Evolutionary conservation across 176 grass and related monocot species (phyloP).

Genomic region (Triticum dicoccoides): DNA sequence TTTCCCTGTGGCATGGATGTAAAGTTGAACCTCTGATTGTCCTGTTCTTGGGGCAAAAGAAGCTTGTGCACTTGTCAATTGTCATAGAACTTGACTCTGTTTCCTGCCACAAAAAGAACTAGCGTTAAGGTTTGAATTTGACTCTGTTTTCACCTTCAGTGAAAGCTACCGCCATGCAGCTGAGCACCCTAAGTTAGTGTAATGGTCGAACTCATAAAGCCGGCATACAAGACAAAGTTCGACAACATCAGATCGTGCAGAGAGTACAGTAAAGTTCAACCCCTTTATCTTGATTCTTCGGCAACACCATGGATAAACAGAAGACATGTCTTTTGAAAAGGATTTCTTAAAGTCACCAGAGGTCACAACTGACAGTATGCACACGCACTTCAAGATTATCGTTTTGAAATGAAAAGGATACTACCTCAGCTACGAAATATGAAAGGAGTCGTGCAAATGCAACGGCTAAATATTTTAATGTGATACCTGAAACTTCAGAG

Average conservation of each 20-base stretch:
- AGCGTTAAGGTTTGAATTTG: background rate
- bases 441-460: background rate
- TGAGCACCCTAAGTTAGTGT: slow-evolving; percentile 22
- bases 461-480: background rate
- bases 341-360: background rate
- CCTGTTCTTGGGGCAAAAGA: background rate
- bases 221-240: slow-evolving; percentile 2
- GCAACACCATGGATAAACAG: background rate
- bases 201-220: slow-evolving; percentile 25
- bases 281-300: background rate
- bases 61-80: background rate
- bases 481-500: slow-evolving; percentile 25
- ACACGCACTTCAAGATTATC: background rate
- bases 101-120: background rate
- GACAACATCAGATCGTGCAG: background rate
- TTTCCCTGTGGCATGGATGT: background rate
- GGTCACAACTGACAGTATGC: background rate
- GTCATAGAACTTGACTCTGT: background rate
- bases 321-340: slow-evolving; percentile 5
- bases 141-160: slow-evolving; percentile 4
- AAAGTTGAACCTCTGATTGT: background rate
- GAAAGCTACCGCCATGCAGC: background rate
- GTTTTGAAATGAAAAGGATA: background rate
- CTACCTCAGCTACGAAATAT: background rate
- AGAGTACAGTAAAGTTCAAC: background rate